These are phyloP conservation scores for Sporothrix sp. DNA, from an alignment of 2,329 filamentous ascomycete genomes.

Conservation along the genomic window DNA sequence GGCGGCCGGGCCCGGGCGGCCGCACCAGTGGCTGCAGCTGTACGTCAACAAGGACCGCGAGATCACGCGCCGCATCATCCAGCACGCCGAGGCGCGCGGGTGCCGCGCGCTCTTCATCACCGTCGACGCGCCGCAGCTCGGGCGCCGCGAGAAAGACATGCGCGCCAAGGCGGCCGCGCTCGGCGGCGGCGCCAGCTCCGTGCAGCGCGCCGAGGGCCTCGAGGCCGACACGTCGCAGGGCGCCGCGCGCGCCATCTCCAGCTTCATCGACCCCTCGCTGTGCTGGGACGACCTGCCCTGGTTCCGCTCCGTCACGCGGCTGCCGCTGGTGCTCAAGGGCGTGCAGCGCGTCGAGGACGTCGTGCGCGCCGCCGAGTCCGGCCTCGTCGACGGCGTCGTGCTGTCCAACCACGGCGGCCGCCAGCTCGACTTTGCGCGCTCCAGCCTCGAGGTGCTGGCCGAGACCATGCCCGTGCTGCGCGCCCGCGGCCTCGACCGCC, in stretches of 20 bases:
- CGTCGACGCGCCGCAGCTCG: conserved; percentile 91
- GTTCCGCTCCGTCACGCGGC: conserved; percentile 81
- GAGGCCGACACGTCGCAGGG: conserved; percentile 80
- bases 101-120: conserved; percentile 98
- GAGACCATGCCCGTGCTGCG: conserved; percentile 86
- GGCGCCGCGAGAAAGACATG: conserved; percentile 96
- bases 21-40: conserved; percentile 87
- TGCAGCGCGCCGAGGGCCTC: conserved; percentile 68
- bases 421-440: conserved; percentile 85
- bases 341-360: conserved; percentile 96
- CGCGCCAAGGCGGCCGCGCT: conserved; percentile 65
- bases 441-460: conserved; percentile 79
- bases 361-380: conserved; percentile 69
- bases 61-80: conserved; percentile 81
- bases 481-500: conserved; percentile 59
- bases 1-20: conserved; percentile 55
- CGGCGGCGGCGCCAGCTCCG: conserved; percentile 64
- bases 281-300: conserved; percentile 91
- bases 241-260: conserved; percentile 86
- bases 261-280: conserved; percentile 91
- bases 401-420: conserved; percentile 93
- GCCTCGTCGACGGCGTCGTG: conserved; percentile 73
- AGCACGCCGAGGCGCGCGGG: conserved; percentile 83
- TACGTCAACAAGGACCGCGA: conserved; percentile 94
- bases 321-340: conserved; percentile 95